Evolutionary conservation across 2,329 filamentous ascomycete genomes (phyloP), one percentile per base, ranked within the genome.

Genomic region (Fusarium sp.): DNA sequence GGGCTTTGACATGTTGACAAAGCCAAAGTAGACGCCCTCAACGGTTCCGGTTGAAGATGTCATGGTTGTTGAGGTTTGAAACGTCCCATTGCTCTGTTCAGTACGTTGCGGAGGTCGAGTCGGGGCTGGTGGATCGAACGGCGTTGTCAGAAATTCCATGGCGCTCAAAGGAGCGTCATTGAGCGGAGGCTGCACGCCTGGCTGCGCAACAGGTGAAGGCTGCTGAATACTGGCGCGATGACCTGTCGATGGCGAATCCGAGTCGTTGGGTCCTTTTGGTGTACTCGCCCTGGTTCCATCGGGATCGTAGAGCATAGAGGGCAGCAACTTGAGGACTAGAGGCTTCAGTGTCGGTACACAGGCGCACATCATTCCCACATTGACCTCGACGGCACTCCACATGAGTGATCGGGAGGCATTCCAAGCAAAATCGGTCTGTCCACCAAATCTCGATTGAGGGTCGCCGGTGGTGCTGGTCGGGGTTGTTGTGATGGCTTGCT

Each of bases 291-390:
- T 70, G 15, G 82, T 84, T 43, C 82, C 82, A 62, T 87, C 76
- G 0, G 84, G 84, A 57, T 88, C 85, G 65, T 87, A 78, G 11
- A 89, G 76, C 81, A 89, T 87, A 21, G 82, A 78, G 4, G 87
- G 87, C n/a, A 89, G 79, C 53, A 89, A 83, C 62, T 84, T 84
- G 69, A 92, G 88, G 57, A 95, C 89, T 8, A 98, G 83, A 2
- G 95, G 94, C 77, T 98, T 98, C 65, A 98, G 82, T 0, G 92
- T 95, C 10, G 95, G 95, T n/a, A 98, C 92, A 73, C 94, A 97
- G 42, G 92, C 94, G 76, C 93, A 97, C 68, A 94, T 91, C 72
- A 98, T 94, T 19, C 94, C 94, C 2, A 97, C 84, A 70, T 97
- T 96, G 75, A 97, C 94, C 78, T 98, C 94, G 55, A 98, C 89